A percentile compares a stretch with the other conserved stretches of the same genome.
Evolutionary conservation across 805 yeast species (phyloP).

Genomic region (Barnettozyma pratensis): DNA sequence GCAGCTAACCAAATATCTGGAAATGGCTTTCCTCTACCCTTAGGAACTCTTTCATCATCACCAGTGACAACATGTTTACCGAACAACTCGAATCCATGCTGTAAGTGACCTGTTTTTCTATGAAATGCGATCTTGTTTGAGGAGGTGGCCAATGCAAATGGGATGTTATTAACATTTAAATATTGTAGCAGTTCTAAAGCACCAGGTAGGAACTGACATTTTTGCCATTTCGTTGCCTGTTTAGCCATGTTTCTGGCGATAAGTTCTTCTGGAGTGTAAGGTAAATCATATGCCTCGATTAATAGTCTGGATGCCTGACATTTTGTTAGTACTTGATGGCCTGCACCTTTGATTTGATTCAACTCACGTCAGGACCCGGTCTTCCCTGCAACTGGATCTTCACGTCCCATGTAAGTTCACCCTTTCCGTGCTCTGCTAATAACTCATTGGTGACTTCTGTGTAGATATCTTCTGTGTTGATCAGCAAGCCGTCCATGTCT

Average conservation of each 20-base stretch:
- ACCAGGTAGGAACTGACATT: conserved; percentile 73
- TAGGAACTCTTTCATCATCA: conserved; percentile 78
- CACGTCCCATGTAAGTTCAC: conserved; percentile 85
- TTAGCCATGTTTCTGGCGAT: conserved; percentile 43
- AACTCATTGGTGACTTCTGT: conserved; percentile 71
- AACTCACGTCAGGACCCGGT: conserved; percentile 60
- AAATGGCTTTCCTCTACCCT: conserved; percentile 86
- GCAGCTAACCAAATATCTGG: conserved; percentile 94
- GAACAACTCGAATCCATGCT: conserved; percentile 59
- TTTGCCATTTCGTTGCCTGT: conserved; percentile 55
- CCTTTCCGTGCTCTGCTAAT: conserved; percentile 64
- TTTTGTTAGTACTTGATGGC: background rate
- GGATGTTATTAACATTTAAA: conserved; percentile 49
- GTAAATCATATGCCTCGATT: conserved; percentile 63
- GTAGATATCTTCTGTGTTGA: conserved; percentile 89
- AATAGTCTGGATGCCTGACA: conserved; percentile 50
- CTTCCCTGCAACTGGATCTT: conserved; percentile 85
- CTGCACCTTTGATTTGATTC: too few relatives aligned
- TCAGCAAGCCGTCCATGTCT: conserved; percentile 93
- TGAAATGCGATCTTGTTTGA: conserved; percentile 56
- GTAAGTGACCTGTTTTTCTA: conserved; percentile 70
- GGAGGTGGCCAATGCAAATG: conserved; percentile 90
- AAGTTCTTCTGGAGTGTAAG: conserved; percentile 62
- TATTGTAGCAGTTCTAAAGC: conserved; percentile 62
- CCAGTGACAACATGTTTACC: conserved; percentile 73